phyloP scores from a whole-genome alignment of 2,329 filamentous ascomycete species.

The Colletotrichum echinochloae region DNA sequence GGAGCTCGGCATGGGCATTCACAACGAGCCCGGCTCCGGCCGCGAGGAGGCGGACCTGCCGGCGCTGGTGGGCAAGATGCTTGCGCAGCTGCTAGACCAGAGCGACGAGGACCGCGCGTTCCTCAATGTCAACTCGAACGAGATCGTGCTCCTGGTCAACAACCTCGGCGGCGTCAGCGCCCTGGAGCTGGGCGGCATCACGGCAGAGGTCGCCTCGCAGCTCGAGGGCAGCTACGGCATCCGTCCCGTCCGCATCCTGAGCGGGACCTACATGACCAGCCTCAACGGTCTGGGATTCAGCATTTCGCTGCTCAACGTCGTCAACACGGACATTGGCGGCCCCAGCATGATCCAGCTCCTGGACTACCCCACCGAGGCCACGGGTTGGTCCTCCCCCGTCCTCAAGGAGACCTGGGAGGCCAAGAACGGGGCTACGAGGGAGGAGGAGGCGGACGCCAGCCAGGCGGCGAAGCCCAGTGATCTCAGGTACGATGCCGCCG shows the following conservation, averaged over 20 bases:
- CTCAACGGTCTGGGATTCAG: conserved; percentile 83
- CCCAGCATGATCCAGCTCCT: conserved; percentile 76
- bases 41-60: conserved; percentile 64
- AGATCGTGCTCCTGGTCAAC: conserved; percentile 78
- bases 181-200: conserved; percentile 79
- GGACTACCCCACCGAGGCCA: conserved; percentile 76
- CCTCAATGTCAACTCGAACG: conserved; percentile 69
- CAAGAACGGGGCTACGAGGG: conserved; percentile 61
- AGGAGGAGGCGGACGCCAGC: conserved; percentile 50
- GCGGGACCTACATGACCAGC: conserved; percentile 83
- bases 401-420: conserved; percentile 72
- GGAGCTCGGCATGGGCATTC: conserved; percentile 82
- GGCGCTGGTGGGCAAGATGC: conserved; percentile 72
- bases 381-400: conserved; percentile 76
- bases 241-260: conserved; percentile 72
- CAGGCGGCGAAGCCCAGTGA: conserved; percentile 58
- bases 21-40: conserved; percentile 74
- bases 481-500: conserved; percentile 64
- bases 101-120: conserved; percentile 78
- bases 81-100: conserved; percentile 75
- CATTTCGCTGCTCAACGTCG: conserved; percentile 75
- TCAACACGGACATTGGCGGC: conserved; percentile 67
- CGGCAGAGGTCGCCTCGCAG: conserved; percentile 75
- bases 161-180: conserved; percentile 81
- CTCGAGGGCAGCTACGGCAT: conserved; percentile 68